Evolutionary conservation across 495 filamentous ascomycete species (phyloP).

Genomic region (Aspergillus funiculosus): DNA sequence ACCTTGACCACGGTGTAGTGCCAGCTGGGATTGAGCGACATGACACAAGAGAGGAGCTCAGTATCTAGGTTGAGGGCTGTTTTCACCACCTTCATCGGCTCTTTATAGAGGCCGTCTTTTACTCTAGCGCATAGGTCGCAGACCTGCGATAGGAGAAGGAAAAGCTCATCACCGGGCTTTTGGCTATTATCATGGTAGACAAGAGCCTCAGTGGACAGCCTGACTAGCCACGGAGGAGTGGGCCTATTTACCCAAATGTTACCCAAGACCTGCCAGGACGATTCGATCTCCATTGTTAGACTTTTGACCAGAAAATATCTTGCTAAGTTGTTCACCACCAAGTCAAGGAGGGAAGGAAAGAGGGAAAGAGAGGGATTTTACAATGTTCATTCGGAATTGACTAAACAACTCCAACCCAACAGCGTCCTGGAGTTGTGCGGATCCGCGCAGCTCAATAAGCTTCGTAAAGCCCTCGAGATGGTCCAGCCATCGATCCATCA

Average conservation of each 20-base stretch:
- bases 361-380: no score
- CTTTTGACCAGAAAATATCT: background rate
- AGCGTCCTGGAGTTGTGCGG: conserved; percentile 1
- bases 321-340: background rate
- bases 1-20: conserved; percentile 4
- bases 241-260: conserved; percentile 11
- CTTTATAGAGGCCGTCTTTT: background rate
- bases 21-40: background rate
- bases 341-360: background rate
- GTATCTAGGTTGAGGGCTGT: conserved; percentile 9
- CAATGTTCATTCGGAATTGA: conserved; percentile 9
- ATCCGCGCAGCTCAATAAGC: conserved; percentile 15
- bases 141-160: conserved; percentile 5
- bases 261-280: background rate
- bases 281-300: no score
- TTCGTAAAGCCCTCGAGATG: conserved; percentile 11
- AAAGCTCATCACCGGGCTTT: conserved; percentile 2
- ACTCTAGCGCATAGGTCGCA: conserved; percentile 9
- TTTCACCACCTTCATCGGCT: background rate
- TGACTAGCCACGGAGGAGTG: conserved; percentile 9
- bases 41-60: conserved; percentile 4
- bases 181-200: background rate
- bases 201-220: conserved; percentile 1
- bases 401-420: conserved; percentile 14
- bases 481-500: conserved; percentile 7